Evolutionary conservation across 768 basidiomycete species (phyloP).

Genomic region (Rubroboletus satanas): DNA sequence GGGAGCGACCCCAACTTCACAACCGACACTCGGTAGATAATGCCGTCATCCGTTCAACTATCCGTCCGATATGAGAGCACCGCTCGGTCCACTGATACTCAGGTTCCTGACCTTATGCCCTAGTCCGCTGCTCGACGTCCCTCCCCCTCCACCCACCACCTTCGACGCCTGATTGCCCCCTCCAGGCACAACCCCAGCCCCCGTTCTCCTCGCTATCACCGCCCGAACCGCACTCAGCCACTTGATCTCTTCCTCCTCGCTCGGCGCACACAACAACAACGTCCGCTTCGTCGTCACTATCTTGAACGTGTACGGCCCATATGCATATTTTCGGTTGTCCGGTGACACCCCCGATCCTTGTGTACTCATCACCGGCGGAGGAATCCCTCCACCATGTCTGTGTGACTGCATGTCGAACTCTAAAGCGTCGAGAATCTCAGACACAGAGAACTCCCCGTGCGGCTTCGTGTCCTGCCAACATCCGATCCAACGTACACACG

Average conservation of each 20-base stretch:
- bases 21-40: background rate
- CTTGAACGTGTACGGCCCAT: conserved; percentile 75
- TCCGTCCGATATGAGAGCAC: conserved; percentile 23
- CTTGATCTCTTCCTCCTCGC: conserved; percentile 96
- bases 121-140: conserved; percentile 34
- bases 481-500: conserved; percentile 2
- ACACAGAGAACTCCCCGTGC: conserved; percentile 80
- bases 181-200: conserved; percentile 48
- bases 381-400: conserved; percentile 38
- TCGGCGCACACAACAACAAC: conserved; percentile 85
- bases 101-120: conserved; percentile 47
- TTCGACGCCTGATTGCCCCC: conserved; percentile 20
- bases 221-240: conserved; percentile 96
- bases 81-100: conserved; percentile 39
- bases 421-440: conserved; percentile 86
- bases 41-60: conserved; percentile 21
- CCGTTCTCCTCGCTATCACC: conserved; percentile 72
- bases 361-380: conserved; percentile 29
- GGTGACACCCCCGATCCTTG: conserved; percentile 35
- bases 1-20: conserved; percentile 14
- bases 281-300: conserved; percentile 93
- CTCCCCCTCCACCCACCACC: conserved; percentile 11
- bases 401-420: conserved; percentile 71
- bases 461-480: conserved; percentile 76
- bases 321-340: conserved; percentile 44